Evolutionary conservation across 495 filamentous ascomycete species (phyloP).

Genomic region (Clavariopsis aquatica): DNA sequence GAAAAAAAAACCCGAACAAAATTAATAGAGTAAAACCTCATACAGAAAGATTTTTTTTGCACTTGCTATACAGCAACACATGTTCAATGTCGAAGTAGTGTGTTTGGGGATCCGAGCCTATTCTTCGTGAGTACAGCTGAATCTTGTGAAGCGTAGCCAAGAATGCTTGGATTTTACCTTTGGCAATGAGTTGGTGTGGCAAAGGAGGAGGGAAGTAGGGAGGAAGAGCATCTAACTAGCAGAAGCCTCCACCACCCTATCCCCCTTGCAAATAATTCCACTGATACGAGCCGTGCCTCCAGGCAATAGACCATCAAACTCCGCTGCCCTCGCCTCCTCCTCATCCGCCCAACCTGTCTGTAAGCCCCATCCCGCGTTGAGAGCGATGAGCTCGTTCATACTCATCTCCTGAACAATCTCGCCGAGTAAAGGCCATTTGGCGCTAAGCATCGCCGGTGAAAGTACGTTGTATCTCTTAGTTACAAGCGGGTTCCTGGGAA

Average conservation of each 20-base stretch:
- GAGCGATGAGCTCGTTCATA: constrained; percentile 31
- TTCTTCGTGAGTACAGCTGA: too few species aligned
- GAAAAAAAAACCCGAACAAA: too few species aligned
- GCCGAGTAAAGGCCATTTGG: constrained; percentile 35
- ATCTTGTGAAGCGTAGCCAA: neutral
- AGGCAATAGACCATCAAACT: constrained; percentile 42
- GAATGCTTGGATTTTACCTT: too few species aligned
- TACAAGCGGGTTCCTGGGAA: constrained; percentile 29
- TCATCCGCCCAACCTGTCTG: constrained; percentile 40
- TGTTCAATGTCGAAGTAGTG: too few species aligned
- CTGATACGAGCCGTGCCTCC: constrained; percentile 44
- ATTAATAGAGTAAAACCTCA: too few species aligned
- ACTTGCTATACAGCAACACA: too few species aligned
- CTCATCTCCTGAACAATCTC: constrained; percentile 42
- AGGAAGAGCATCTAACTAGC: neutral
- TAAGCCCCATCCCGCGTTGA: constrained; percentile 39
- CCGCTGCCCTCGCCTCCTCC: constrained; percentile 33
- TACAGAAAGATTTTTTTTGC: too few species aligned
- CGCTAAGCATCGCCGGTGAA: constrained; percentile 22
- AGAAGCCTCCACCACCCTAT: constrained; percentile 10
- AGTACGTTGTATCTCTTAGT: constrained; percentile 26
- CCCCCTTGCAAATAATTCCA: constrained; percentile 17
- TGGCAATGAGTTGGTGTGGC: too few species aligned
- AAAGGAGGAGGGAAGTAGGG: neutral
- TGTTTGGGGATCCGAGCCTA: too few species aligned